phyloP scores from a whole-genome alignment of 2,329 filamentous ascomycete genomes.

The Orbilia oligospora region DNA sequence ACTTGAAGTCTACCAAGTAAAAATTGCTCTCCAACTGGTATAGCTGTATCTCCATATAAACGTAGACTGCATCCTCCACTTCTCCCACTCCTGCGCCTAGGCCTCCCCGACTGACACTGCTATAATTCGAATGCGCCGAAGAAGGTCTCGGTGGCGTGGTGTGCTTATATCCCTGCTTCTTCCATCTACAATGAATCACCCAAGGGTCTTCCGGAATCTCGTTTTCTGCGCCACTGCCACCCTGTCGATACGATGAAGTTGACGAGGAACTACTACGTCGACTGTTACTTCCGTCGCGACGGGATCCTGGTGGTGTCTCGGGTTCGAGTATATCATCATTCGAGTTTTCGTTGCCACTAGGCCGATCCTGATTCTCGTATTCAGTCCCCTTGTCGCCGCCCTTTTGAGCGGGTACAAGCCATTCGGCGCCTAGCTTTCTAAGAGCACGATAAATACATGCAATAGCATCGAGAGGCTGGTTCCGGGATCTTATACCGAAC shows the following conservation, averaged over 20 bases:
- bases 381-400: slow-evolving; percentile 74
- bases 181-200: slow-evolving; percentile 64
- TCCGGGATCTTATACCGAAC: slow-evolving; percentile 95
- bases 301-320: slow-evolving; percentile 61
- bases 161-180: slow-evolving; percentile 64
- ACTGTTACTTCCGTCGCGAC: slow-evolving; percentile 57
- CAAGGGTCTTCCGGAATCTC: slow-evolving; percentile 64
- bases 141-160: slow-evolving; percentile 64
- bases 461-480: slow-evolving; percentile 93
- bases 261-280: slow-evolving; percentile 59
- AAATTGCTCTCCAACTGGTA: slow-evolving; percentile 94
- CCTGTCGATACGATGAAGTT: slow-evolving; percentile 64
- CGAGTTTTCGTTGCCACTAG: slow-evolving; percentile 63
- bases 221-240: slow-evolving; percentile 66
- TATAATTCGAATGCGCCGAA: slow-evolving; percentile 64
- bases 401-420: slow-evolving; percentile 72
- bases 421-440: slow-evolving; percentile 87
- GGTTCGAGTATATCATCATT: slow-evolving; percentile 81
- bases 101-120: slow-evolving; percentile 56
- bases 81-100: slow-evolving; percentile 69
- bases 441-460: slow-evolving; percentile 95
- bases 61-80: slow-evolving; percentile 79
- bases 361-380: slow-evolving; percentile 69
- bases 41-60: slow-evolving; percentile 95
- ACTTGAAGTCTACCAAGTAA: slow-evolving; percentile 98